Conservation (phyloP, 257 asterid species). For the Petunia secreta region DNA sequence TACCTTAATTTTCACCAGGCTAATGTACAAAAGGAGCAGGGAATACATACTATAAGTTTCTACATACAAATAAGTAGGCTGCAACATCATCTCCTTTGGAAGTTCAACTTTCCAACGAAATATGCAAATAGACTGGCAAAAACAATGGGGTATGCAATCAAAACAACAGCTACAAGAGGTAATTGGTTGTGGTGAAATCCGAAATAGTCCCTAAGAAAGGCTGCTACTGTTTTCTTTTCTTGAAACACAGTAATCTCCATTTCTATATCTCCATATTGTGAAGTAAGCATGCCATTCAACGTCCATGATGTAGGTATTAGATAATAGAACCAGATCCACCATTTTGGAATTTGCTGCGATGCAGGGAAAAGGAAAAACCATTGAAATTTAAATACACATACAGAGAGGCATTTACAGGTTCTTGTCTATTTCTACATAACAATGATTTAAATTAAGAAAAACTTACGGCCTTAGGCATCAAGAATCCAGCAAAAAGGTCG, state of each 20-base stretch:
- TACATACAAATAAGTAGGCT: neutral
- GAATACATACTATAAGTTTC: neutral
- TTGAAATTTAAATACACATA: neutral
- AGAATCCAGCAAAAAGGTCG: constrained; percentile 53
- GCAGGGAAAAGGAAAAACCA: neutral
- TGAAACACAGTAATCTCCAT: constrained; percentile 42
- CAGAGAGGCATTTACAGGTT: neutral
- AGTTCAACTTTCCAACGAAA: constrained; percentile 45
- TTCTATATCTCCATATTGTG: constrained; percentile 53
- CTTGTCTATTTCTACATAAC: neutral
- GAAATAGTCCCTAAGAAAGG: constrained; percentile 47
- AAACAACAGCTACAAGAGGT: constrained; percentile 48
- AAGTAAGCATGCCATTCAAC: constrained; percentile 50
- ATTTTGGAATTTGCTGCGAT: constrained; percentile 56
- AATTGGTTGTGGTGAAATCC: constrained; percentile 47
- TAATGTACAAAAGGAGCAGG: neutral
- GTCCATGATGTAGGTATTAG: constrained; percentile 56
- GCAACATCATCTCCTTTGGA: constrained; percentile 43
- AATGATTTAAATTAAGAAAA: neutral
- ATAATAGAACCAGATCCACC: constrained; percentile 67
- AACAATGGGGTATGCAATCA: constrained; percentile 45
- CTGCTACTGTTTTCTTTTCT: constrained; percentile 39
- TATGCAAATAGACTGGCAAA: constrained; percentile 46
- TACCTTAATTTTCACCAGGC: neutral
- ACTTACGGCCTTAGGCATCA: constrained; percentile 53